Conservation (phyloP, 2,329 filamentous ascomycete genomes). For the Colletotrichum sp. region DNA sequence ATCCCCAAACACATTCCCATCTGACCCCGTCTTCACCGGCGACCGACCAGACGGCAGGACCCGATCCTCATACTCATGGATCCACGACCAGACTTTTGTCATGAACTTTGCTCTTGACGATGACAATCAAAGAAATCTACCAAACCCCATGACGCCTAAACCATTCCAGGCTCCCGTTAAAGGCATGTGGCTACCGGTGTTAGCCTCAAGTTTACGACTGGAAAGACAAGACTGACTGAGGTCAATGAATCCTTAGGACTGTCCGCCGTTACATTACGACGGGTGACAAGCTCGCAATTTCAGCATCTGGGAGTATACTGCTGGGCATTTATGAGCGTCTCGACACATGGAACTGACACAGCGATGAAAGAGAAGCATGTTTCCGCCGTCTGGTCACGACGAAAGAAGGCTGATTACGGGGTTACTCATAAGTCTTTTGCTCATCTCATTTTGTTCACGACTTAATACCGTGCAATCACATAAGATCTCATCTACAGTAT, state of each 20-base stretch:
- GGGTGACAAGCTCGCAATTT: fast-evolving
- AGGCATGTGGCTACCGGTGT: background rate
- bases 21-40: background rate
- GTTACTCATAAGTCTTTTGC: background rate
- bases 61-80: background rate
- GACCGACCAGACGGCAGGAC: background rate
- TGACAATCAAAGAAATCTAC: background rate
- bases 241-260: background rate
- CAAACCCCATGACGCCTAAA: fast-evolving
- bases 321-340: background rate
- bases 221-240: background rate
- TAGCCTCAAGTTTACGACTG: background rate
- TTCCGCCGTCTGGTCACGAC: background rate
- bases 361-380: background rate
- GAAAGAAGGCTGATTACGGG: background rate
- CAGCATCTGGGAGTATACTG: background rate
- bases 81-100: background rate
- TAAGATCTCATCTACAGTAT: background rate
- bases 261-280: background rate
- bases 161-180: background rate
- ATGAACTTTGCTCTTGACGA: background rate
- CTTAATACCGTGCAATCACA: background rate
- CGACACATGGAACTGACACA: background rate
- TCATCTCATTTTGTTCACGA: background rate
- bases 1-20: fast-evolving